Conservation (phyloP, 2,329 filamentous ascomycete species). For the Aureobasidium lini region DNA sequence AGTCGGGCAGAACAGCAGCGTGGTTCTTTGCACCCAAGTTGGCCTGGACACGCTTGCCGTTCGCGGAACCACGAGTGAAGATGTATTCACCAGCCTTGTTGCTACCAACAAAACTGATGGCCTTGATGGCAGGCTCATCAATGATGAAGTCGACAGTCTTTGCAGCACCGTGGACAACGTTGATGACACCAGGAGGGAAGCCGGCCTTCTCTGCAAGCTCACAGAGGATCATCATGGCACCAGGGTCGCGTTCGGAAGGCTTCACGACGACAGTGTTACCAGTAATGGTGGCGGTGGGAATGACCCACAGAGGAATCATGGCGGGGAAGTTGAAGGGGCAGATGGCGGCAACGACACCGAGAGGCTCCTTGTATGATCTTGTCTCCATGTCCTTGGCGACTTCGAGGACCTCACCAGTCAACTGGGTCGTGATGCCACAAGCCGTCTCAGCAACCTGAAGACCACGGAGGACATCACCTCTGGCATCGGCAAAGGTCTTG, state of each 20-base stretch:
- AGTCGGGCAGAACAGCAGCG: slow-evolving; percentile 73
- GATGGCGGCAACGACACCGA: slow-evolving; percentile 75
- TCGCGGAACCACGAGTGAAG: slow-evolving; percentile 67
- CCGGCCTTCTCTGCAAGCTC: slow-evolving; percentile 74
- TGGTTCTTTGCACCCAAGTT: slow-evolving; percentile 88
- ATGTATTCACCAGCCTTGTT: slow-evolving; percentile 90
- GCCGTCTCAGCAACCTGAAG: slow-evolving; percentile 80
- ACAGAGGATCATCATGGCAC: slow-evolving; percentile 76
- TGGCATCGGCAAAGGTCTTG: slow-evolving; percentile 79
- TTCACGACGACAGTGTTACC: slow-evolving; percentile 81
- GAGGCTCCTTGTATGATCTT: slow-evolving; percentile 69
- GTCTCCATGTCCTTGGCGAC: slow-evolving; percentile 90
- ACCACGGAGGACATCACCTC: slow-evolving; percentile 72
- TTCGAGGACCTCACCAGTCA: slow-evolving; percentile 77
- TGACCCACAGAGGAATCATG: slow-evolving; percentile 90
- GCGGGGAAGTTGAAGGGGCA: slow-evolving; percentile 89
- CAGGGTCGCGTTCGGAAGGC: slow-evolving; percentile 78
- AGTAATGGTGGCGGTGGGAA: slow-evolving; percentile 75
- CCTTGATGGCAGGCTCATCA: slow-evolving; percentile 78
- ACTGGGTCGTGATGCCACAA: slow-evolving; percentile 69
- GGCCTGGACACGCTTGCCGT: slow-evolving; percentile 82
- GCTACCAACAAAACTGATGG: slow-evolving; percentile 76
- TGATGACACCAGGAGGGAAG: slow-evolving; percentile 74
- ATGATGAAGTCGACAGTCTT: slow-evolving; percentile 80
- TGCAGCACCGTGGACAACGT: slow-evolving; percentile 73